A percentile compares a stretch with the other conserved stretches of the same genome.
Evolutionary conservation across 495 filamentous ascomycete genomes (phyloP).

Genomic region (Penicillium nucicola): DNA sequence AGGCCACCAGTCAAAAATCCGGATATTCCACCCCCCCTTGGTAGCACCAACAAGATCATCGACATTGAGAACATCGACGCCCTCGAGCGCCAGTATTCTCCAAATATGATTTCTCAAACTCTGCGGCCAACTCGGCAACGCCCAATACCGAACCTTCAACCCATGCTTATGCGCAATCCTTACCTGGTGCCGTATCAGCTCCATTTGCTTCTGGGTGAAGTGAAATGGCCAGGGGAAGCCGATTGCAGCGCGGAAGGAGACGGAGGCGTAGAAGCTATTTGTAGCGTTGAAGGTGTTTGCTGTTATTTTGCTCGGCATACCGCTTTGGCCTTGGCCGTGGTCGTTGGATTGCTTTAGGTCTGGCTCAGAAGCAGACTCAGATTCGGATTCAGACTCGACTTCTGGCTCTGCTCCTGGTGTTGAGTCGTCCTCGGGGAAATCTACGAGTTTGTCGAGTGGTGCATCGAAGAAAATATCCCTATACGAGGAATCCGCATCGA

Average conservation of each 20-base stretch:
- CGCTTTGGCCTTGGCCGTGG: constrained; percentile 36
- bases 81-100: constrained; percentile 67
- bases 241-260: constrained; percentile 41
- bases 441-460: constrained; percentile 43
- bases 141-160: constrained; percentile 75
- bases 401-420: neutral
- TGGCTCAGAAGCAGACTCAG: neutral
- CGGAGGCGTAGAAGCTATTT: constrained; percentile 46
- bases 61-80: constrained; percentile 73
- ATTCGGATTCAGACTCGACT: neutral
- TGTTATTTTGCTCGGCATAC: constrained; percentile 33
- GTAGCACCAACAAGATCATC: constrained; percentile 66
- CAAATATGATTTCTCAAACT: constrained; percentile 70
- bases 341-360: neutral
- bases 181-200: constrained; percentile 60
- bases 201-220: constrained; percentile 51
- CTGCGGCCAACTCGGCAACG: constrained; percentile 73
- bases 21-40: constrained; percentile 39
- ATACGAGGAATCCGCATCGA: constrained; percentile 43
- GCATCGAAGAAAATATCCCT: constrained; percentile 66
- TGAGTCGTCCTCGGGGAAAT: neutral
- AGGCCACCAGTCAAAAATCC: constrained; percentile 40
- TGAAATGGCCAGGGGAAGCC: constrained; percentile 40
- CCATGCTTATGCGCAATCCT: constrained; percentile 66
- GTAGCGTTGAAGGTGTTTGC: constrained; percentile 44